A percentile compares a stretch with the other conserved stretches of the same genome.
These are phyloP conservation scores for Barbarea vulgaris DNA, from an alignment of 345 rosid species.

Conservation along the genomic window DNA sequence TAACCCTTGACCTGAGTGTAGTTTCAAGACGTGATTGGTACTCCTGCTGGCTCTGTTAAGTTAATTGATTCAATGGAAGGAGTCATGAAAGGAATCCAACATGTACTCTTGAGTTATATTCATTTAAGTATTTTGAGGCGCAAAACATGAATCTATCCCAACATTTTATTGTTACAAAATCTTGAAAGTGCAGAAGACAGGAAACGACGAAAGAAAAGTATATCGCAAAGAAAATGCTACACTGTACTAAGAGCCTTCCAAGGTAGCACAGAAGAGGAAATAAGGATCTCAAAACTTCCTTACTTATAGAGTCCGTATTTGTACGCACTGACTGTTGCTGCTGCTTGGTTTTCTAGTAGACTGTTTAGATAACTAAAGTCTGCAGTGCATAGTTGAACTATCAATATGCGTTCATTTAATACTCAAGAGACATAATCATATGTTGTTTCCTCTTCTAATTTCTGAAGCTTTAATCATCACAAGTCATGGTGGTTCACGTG, in stretches of 20 bases:
- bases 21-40: constrained; percentile 81
- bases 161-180: not conserved
- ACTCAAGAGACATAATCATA: not conserved
- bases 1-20: constrained; percentile 41
- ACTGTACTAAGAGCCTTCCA: no score
- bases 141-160: constrained; percentile 4
- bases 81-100: constrained; percentile 78
- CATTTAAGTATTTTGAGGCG: not conserved
- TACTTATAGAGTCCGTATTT: constrained; percentile 6
- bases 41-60: constrained; percentile 62
- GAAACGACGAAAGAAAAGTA: no score
- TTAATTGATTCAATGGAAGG: constrained; percentile 82
- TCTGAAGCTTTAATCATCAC: constrained; percentile 33
- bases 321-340: not conserved
- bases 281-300: constrained; percentile 2
- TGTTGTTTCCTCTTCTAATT: not conserved
- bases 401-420: not conserved
- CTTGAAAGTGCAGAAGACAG: constrained; percentile 60
- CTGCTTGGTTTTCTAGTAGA: constrained; percentile 3
- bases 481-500: constrained; percentile 99
- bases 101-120: constrained; percentile 43
- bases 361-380: constrained; percentile 14
- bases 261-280: no score
- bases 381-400: not conserved
- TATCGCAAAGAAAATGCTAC: no score